Conservation (phyloP, 139 green algal genomes). For the Chlamydomonas asymmetrica region DNA sequence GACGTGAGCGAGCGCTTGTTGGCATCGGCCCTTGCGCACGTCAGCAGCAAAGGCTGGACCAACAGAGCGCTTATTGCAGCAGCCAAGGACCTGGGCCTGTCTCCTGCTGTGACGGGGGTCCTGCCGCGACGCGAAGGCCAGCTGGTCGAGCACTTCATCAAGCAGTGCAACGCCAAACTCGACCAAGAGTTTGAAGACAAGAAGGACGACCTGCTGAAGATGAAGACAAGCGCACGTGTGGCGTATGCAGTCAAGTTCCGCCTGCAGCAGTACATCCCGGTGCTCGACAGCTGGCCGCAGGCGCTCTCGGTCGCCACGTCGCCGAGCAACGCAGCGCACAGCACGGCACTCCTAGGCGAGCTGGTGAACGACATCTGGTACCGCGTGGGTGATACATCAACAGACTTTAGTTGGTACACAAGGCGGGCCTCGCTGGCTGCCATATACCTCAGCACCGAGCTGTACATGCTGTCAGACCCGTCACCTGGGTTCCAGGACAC, state of each 20-base stretch:
- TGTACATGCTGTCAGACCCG: conserved; percentile 84
- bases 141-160: conserved; percentile 63
- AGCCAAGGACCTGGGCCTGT: conserved; percentile 61
- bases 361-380: conserved; percentile 54
- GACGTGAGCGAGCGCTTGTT: no score
- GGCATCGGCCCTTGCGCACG: no score
- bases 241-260: conserved; percentile 49
- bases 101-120: conserved; percentile 49
- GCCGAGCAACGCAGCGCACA: conserved; percentile 43
- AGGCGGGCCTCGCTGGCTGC: conserved; percentile 60
- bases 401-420: conserved; percentile 72
- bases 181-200: conserved; percentile 16
- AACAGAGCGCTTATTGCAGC: conserved; percentile 34
- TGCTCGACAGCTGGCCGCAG: conserved; percentile 51
- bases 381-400: conserved; percentile 61
- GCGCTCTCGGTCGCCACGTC: conserved; percentile 54
- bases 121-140: conserved; percentile 41
- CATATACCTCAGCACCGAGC: conserved; percentile 64
- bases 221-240: conserved; percentile 43
- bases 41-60: no score
- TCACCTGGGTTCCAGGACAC: conserved; percentile 68
- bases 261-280: conserved; percentile 54
- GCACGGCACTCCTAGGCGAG: conserved; percentile 42
- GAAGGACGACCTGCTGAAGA: conserved; percentile 14
- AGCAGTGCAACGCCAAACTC: conserved; percentile 51